Evolutionary conservation across 2,329 filamentous ascomycete genomes (phyloP).

Genomic region (Macrophomina phaseolina): DNA sequence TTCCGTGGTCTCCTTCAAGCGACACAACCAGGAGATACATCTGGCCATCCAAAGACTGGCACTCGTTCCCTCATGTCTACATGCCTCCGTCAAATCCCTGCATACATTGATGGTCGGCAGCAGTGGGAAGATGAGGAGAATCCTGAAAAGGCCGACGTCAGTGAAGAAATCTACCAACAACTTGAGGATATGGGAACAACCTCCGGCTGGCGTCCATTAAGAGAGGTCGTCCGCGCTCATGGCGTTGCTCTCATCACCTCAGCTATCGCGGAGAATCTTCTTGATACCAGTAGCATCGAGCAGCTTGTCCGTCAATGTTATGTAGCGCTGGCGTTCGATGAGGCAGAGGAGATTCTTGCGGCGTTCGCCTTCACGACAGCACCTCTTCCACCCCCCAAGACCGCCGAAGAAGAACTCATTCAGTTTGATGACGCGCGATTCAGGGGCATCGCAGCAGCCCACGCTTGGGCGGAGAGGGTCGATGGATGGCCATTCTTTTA

Average conservation of each 20-base stretch:
- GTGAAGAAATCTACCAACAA: conserved; percentile 47
- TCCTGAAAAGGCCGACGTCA: conserved; percentile 41
- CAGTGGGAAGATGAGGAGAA: conserved; percentile 42
- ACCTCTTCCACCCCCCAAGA: not conserved
- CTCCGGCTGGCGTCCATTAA: conserved; percentile 46
- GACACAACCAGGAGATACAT: conserved; percentile 29
- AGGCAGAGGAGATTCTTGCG: conserved; percentile 42
- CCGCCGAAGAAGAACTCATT: conserved; percentile 37
- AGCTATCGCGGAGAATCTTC: conserved; percentile 43
- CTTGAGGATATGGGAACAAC: conserved; percentile 42
- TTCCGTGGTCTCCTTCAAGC: conserved; percentile 40
- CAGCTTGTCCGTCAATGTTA: conserved; percentile 40
- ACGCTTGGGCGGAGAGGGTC: conserved; percentile 37
- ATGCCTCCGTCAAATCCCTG: conserved; percentile 48
- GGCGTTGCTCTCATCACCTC: conserved; percentile 44
- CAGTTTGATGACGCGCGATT: conserved; percentile 36
- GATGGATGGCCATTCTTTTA: conserved; percentile 42
- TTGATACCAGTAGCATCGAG: conserved; percentile 35
- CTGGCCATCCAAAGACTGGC: conserved; percentile 28
- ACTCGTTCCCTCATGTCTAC: conserved; percentile 45
- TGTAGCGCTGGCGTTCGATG: conserved; percentile 40
- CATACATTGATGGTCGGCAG: conserved; percentile 48
- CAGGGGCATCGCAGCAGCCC: conserved; percentile 34
- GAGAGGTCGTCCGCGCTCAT: conserved; percentile 49
- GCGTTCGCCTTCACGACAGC: conserved; percentile 32